These are phyloP conservation scores for Chaetomium cochliodes DNA, from an alignment of 495 filamentous ascomycete genomes.

Conservation along the genomic window DNA sequence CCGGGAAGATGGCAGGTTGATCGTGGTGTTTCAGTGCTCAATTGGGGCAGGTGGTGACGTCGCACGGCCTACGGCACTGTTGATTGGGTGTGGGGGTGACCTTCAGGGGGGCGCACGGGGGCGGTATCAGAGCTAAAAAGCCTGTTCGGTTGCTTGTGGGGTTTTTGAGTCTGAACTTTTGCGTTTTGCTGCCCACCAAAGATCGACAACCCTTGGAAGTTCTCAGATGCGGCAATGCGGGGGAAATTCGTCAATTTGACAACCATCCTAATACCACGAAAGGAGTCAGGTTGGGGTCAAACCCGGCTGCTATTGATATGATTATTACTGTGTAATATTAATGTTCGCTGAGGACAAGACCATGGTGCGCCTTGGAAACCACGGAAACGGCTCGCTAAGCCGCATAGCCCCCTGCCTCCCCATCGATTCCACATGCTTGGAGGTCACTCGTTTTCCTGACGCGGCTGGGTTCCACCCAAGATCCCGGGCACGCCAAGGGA, in stretches of 20 bases:
- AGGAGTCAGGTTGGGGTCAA: neutral
- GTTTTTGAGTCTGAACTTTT: conserved; percentile 3
- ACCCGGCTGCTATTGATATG: neutral
- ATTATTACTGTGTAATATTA: neutral
- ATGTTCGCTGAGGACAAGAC: conserved; percentile 2
- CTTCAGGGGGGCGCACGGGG: conserved; percentile 25
- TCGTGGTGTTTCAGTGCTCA: conserved; percentile 33
- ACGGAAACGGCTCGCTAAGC: conserved; percentile 17
- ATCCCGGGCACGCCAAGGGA: neutral
- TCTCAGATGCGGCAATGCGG: neutral
- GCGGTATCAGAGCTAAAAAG: conserved; percentile 17
- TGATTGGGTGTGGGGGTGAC: conserved; percentile 29
- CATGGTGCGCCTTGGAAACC: conserved; percentile 22
- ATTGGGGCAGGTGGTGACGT: conserved; percentile 28
- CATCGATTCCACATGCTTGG: neutral
- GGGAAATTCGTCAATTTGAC: neutral
- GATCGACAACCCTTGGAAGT: neutral
- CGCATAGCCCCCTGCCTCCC: conserved; percentile 5
- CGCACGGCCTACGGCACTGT: conserved; percentile 12
- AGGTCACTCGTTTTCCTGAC: neutral
- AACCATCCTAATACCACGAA: neutral
- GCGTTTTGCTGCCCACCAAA: neutral
- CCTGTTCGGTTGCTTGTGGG: conserved; percentile 17
- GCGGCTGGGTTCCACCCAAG: neutral
- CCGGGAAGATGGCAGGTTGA: conserved; percentile 31